phyloP scores from a whole-genome alignment of 1,139 yeast genomes.

The Candida albicans region DNA sequence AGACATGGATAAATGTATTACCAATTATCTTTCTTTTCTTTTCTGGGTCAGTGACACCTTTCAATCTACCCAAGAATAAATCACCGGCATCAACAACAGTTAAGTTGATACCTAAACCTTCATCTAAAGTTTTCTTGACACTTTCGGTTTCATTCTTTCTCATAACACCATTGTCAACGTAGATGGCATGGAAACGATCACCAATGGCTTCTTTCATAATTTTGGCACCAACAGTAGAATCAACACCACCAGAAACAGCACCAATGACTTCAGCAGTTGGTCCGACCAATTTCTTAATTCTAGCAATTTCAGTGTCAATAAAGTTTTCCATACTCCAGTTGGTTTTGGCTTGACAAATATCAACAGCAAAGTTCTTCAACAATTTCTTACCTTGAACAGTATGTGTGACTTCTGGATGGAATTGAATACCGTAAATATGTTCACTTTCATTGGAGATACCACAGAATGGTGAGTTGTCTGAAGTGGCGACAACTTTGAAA shows the following conservation, averaged over 20 bases:
- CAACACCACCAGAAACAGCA: conserved; percentile 99
- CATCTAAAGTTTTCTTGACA: conserved; percentile 86
- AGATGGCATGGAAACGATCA: conserved; percentile 96
- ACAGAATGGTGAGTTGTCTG: conserved; percentile 93
- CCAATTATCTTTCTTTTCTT: conserved; percentile 99
- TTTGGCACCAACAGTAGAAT: conserved; percentile 98
- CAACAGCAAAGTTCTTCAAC: conserved; percentile 88
- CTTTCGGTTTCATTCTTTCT: conserved; percentile 87
- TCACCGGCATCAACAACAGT: conserved; percentile 94
- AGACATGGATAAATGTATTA: conserved; percentile 94
- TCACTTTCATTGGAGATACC: conserved; percentile 80
- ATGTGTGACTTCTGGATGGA: conserved; percentile 99
- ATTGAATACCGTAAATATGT: conserved; percentile 89
- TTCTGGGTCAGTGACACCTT: conserved; percentile 98
- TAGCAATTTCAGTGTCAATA: conserved; percentile 91
- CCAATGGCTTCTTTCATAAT: conserved; percentile 98
- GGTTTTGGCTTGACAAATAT: conserved; percentile 80
- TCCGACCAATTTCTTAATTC: conserved; percentile 89
- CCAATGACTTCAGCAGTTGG: conserved; percentile 99
- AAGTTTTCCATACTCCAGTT: conserved; percentile 99
- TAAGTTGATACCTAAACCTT: conserved; percentile 91
- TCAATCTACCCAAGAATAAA: conserved; percentile 78
- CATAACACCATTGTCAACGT: conserved; percentile 98
- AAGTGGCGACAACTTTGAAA: conserved; percentile 84
- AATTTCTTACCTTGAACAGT: conserved; percentile 86